Conservation (phyloP, 768 basidiomycete genomes). For the Phylloporus scabripes region DNA sequence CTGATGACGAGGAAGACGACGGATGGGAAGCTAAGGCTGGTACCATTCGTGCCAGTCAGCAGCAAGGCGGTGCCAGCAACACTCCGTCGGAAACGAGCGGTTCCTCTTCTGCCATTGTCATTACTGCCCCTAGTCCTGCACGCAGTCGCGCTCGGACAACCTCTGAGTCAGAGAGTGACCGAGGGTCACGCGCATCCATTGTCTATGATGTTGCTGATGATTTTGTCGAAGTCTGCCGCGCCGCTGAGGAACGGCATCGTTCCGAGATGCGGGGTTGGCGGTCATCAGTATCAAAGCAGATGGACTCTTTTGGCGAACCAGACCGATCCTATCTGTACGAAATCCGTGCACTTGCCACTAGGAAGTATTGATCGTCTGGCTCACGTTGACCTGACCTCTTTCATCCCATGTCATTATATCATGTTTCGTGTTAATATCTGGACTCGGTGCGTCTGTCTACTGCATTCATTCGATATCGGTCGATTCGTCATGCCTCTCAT, state of each 20-base stretch:
- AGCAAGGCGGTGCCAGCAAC: conserved; percentile 32
- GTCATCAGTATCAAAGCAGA: conserved; percentile 20
- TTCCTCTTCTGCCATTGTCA: conserved; percentile 23
- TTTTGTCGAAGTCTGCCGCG: conserved; percentile 64
- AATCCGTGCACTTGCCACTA: conserved; percentile 81
- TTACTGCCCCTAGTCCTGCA: conserved; percentile 53
- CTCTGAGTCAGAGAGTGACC: conserved; percentile 68
- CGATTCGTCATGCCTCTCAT: conserved; percentile 20
- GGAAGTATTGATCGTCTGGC: conserved; percentile 53
- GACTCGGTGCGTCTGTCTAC: conserved; percentile 18
- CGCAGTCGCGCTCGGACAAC: conserved; percentile 58
- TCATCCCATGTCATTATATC: conserved; percentile 4
- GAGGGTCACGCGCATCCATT: conserved; percentile 75
- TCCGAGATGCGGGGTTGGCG: conserved; percentile 83
- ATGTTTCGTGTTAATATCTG: conserved; percentile 16
- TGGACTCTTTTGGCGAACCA: conserved; percentile 31
- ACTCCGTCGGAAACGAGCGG: conserved; percentile 23
- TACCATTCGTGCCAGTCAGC: conserved; percentile 67
- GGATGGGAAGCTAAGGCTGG: conserved; percentile 69
- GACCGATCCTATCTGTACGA: conserved; percentile 70
- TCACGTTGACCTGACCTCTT: background rate
- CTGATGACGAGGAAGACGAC: conserved; percentile 81
- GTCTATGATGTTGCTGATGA: conserved; percentile 72
- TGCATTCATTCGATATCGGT: conserved; percentile 18
- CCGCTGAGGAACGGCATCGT: conserved; percentile 79